A percentile compares a stretch with the other conserved stretches of the same genome.
phyloP scores from a whole-genome alignment of 202 grass and related monocot species.

The Sporobolus alterniflorus region DNA sequence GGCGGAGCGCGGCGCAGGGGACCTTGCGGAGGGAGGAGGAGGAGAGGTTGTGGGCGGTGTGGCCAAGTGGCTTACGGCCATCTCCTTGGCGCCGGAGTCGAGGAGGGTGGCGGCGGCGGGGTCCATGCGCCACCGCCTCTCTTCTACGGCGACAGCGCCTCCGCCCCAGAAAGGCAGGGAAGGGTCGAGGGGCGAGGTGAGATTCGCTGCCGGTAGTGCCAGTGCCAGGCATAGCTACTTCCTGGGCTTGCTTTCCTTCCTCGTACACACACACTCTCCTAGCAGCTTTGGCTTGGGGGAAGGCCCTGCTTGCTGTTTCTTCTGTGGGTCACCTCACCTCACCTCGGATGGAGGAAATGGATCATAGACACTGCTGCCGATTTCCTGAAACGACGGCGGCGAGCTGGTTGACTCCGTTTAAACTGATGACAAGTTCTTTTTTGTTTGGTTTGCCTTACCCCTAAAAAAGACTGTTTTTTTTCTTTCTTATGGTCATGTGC shows the following conservation, averaged over 20 bases:
- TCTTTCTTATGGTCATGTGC: no score
- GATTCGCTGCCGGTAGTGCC: background rate
- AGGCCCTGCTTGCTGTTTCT: no score
- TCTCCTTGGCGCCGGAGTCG: slow-evolving; percentile 19
- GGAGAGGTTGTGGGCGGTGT: slow-evolving; percentile 81
- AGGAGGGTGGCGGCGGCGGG: background rate
- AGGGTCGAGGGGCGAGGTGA: background rate
- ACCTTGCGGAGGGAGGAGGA: slow-evolving; percentile 85
- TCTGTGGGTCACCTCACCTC: no score
- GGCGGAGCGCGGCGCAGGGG: slow-evolving; percentile 42
- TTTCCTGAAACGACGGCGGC: no score
- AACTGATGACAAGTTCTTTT: background rate
- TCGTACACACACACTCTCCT: no score
- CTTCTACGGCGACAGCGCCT: slow-evolving; percentile 4
- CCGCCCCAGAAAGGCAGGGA: slow-evolving; percentile 12
- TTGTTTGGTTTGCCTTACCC: background rate
- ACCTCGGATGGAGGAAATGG: no score
- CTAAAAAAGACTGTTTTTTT: no score
- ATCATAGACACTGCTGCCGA: no score
- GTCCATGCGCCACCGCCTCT: slow-evolving; percentile 9
- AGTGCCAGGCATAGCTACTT: background rate
- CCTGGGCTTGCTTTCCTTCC: no score
- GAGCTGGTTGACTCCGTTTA: no score
- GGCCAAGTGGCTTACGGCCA: slow-evolving; percentile 11
- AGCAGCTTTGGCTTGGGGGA: no score